Evolutionary conservation across 2,329 filamentous ascomycete species (phyloP).

Genomic region (Verticillium alfalfae): DNA sequence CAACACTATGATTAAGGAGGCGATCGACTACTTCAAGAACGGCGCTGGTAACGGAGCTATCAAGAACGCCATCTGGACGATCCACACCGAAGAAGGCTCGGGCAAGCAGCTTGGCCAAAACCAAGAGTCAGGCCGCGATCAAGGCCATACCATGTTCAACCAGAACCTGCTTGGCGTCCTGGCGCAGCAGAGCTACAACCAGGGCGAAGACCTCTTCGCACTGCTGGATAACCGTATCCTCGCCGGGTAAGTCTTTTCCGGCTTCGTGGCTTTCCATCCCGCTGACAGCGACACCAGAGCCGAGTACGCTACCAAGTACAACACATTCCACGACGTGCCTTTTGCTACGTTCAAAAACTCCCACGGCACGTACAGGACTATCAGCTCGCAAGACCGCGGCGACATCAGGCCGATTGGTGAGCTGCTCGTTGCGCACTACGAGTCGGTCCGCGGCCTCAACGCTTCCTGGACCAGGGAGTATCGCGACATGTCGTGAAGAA

Average conservation of each 20-base stretch:
- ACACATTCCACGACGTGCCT: constrained; percentile 32
- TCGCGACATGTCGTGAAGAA: constrained; percentile 27
- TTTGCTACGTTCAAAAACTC: constrained; percentile 31
- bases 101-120: constrained; percentile 26
- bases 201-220: constrained; percentile 33
- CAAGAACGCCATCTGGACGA: constrained; percentile 22
- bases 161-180: constrained; percentile 31
- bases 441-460: constrained; percentile 26
- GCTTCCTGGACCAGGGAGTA: constrained; percentile 28
- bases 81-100: constrained; percentile 20
- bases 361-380: constrained; percentile 26
- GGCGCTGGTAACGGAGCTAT: constrained; percentile 30
- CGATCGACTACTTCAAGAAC: constrained; percentile 30
- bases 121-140: constrained; percentile 37
- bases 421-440: constrained; percentile 32
- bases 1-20: constrained; percentile 29
- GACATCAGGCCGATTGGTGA: constrained; percentile 30
- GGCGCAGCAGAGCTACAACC: constrained; percentile 34
- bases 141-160: constrained; percentile 35
- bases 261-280: constrained; percentile 1
- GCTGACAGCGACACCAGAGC: constrained; percentile 13
- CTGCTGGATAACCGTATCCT: constrained; percentile 26
- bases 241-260: constrained; percentile 19
- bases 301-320: constrained; percentile 35
- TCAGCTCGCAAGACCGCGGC: constrained; percentile 23